phyloP scores from a whole-genome alignment of 345 rosid species.

The Sonneratia caseolaris region DNA sequence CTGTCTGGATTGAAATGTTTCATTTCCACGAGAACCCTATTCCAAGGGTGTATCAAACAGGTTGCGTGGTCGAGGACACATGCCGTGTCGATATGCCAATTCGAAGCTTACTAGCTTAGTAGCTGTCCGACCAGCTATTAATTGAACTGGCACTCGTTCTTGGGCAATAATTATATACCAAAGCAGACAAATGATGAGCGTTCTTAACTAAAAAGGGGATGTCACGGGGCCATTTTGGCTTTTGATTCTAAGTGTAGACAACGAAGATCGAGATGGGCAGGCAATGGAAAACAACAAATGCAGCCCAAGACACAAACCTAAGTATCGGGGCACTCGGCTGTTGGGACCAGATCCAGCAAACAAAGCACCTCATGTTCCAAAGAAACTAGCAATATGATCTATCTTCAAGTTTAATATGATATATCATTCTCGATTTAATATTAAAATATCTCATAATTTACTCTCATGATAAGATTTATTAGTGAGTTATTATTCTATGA shows the following conservation, averaged over 20 bases:
- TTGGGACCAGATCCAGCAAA: constrained; percentile 1
- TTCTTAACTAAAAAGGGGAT: background rate
- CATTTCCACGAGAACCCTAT: too few species aligned
- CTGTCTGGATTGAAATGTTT: too few species aligned
- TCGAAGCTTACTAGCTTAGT: background rate
- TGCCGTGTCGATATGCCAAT: background rate
- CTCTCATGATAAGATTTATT: too few species aligned
- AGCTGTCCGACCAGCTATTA: background rate
- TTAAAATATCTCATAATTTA: too few species aligned
- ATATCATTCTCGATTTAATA: background rate
- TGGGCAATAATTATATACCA: background rate
- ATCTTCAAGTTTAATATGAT: background rate
- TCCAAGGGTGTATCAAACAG: background rate
- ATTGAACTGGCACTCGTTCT: background rate
- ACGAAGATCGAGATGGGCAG: background rate
- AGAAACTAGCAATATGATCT: background rate
- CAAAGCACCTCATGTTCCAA: background rate
- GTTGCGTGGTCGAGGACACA: background rate
- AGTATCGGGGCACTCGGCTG: background rate
- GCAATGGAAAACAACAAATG: background rate
- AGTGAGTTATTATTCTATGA: too few species aligned
- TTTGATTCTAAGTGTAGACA: background rate
- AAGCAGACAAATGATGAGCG: background rate
- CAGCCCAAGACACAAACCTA: background rate
- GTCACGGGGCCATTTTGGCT: background rate